Base-by-base conservation (phyloP, 129 eudicot genomes). In the Cynara cardunculus region DNA sequence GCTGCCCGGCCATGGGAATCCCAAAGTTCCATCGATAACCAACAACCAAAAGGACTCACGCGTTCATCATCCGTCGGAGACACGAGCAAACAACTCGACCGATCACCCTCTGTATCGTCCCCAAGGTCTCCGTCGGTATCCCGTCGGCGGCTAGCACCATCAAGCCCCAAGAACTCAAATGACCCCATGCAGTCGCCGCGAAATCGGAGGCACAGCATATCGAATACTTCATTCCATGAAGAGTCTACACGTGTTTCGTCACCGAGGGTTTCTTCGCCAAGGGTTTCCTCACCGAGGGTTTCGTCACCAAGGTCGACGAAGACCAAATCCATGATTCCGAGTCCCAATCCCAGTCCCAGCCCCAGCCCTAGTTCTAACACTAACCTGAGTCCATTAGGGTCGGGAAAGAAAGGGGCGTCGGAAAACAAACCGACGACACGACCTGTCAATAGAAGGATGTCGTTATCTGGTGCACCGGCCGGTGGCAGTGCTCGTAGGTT, bases 151-250 rank as follows among this genome's bases (percentile, higher is more conserved):
- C 28, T 73, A 72, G 84, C 87, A 69, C 89, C 86, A 59, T 72
- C 83, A 22, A 89, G 97, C 81, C 91, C 94, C 5, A 86, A 67
- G 75, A 79, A 77, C 69, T 24, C 74, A 83, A 93, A 89, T 5
- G 97, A 91, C 8, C 89, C 88, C 14, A 76, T 80, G 27, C 89
- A 84, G 24, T 90, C 96, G 9, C 94, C 89, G 9, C 62, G 84
- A 26, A 84, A 75, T 67, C 74, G 96, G 39, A 89, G 99, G 83
- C 97, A 94, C 78, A 94, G 93, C 84, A 73, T 92, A 32, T 89
- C 96, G 0, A 88, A 90, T 19, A 85, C 97, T 3, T 90, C 96
- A 10, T 83, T 89, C 72, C 85, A 90, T 72, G 99, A 90, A 80
- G 84, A 92, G 90, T 87, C 88, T 84, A 18, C 69, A 5, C 7